A percentile compares a stretch with the other conserved stretches of the same genome.
Evolutionary conservation across 2,329 filamentous ascomycete species (phyloP).

Genomic region (Coniochaeta sp.): DNA sequence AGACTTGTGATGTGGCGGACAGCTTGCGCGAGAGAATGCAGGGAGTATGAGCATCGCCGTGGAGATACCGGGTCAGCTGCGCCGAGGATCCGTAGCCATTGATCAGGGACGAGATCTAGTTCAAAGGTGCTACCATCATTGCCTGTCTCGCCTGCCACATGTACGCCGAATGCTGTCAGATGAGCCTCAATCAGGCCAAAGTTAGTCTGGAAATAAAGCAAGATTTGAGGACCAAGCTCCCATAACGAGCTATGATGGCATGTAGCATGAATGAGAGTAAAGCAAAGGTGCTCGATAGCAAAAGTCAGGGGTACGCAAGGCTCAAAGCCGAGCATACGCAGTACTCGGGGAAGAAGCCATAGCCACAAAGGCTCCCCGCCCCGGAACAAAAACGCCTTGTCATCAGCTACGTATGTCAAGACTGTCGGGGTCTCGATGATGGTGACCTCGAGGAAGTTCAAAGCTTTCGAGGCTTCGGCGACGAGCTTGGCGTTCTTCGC

Average conservation of each 20-base stretch:
- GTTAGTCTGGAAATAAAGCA: slow-evolving; percentile 42
- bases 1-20: background rate
- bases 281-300: slow-evolving; percentile 46
- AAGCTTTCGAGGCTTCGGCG: slow-evolving; percentile 60
- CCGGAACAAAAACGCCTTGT: slow-evolving; percentile 38
- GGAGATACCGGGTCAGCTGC: background rate
- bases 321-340: slow-evolving; percentile 47
- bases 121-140: background rate
- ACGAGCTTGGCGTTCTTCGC: slow-evolving; percentile 46
- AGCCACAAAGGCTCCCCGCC: slow-evolving; percentile 57
- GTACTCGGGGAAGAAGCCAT: slow-evolving; percentile 54
- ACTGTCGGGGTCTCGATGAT: slow-evolving; percentile 68
- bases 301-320: slow-evolving; percentile 38
- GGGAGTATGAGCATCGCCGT: background rate
- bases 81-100: background rate
- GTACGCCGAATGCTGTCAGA: background rate
- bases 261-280: slow-evolving; percentile 37
- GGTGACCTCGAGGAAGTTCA: slow-evolving; percentile 69
- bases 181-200: slow-evolving; percentile 15
- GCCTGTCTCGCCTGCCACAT: background rate
- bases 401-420: slow-evolving; percentile 40
- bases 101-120: background rate
- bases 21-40: background rate
- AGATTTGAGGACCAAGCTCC: slow-evolving; percentile 33
- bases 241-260: slow-evolving; percentile 38